These are phyloP conservation scores for Kodamaea sp. DNA, from an alignment of 1,139 yeast species.

Conservation along the genomic window DNA sequence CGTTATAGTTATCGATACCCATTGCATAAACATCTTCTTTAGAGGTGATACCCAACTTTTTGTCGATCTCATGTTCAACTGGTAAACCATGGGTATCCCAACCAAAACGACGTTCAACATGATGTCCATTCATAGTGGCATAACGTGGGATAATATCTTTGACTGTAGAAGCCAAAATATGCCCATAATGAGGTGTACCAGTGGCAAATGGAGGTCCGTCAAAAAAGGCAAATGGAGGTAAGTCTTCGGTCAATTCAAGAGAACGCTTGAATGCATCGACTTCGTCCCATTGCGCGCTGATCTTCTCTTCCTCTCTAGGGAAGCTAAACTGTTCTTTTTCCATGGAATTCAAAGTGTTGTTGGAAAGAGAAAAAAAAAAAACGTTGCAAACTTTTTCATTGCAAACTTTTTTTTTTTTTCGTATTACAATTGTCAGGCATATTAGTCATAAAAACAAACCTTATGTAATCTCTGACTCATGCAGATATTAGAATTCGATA, in stretches of 20 bases:
- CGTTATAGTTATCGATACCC: conserved; percentile 93
- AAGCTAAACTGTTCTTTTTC: conserved; percentile 49
- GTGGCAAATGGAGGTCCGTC: conserved; percentile 99
- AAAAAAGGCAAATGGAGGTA: conserved; percentile 86
- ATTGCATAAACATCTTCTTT: conserved; percentile 90
- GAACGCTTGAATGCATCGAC: conserved; percentile 90
- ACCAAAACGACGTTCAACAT: conserved; percentile 95
- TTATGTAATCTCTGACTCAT: no score
- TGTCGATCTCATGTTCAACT: conserved; percentile 97
- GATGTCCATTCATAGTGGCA: conserved; percentile 95
- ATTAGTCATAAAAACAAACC: background rate
- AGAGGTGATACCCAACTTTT: conserved; percentile 88
- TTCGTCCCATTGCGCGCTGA: conserved; percentile 79
- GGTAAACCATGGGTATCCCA: conserved; percentile 99
- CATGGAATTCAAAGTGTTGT: background rate
- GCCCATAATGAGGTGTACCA: conserved; percentile 99
- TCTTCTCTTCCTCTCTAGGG: conserved; percentile 84
- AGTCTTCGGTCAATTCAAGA: conserved; percentile 75
- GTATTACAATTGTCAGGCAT: background rate
- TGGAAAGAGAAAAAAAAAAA: background rate
- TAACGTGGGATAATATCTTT: conserved; percentile 97
- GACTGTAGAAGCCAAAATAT: conserved; percentile 90
- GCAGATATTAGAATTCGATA: no score
- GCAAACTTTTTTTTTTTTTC: background rate
- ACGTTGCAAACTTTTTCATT: conserved; percentile 1